Conservation (phyloP, 2,329 filamentous ascomycete genomes). For the Capronia coronata region DNA sequence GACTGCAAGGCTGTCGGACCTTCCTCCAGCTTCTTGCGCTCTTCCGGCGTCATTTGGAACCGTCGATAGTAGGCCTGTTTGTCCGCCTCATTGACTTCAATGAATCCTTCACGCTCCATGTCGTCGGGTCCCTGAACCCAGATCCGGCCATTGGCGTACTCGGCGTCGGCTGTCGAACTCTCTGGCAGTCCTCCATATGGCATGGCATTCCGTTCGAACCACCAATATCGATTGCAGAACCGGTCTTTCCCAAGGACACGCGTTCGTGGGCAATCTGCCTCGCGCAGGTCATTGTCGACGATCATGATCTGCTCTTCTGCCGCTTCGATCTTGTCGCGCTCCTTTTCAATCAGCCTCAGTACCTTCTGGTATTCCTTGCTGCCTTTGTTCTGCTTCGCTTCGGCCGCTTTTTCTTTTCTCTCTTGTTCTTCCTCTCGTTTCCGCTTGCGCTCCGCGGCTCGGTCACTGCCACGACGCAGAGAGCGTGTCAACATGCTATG, state of each 20-base stretch:
- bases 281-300: slow-evolving; percentile 85
- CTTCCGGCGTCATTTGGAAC: slow-evolving; percentile 74
- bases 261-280: slow-evolving; percentile 87
- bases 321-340: slow-evolving; percentile 69
- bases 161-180: slow-evolving; percentile 79
- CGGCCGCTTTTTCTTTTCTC: slow-evolving; percentile 60
- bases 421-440: slow-evolving; percentile 70
- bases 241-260: slow-evolving; percentile 86
- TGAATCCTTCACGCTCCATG: slow-evolving; percentile 77
- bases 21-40: slow-evolving; percentile 82
- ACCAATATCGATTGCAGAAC: slow-evolving; percentile 98
- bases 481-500: slow-evolving; percentile 50
- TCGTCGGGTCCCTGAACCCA: slow-evolving; percentile 96
- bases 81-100: slow-evolving; percentile 65
- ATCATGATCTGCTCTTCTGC: slow-evolving; percentile 79
- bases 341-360: slow-evolving; percentile 80
- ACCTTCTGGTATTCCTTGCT: slow-evolving; percentile 85
- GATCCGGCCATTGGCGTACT: slow-evolving; percentile 87
- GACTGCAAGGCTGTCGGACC: slow-evolving; percentile 69
- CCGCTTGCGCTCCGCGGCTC: slow-evolving; percentile 64
- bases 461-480: slow-evolving; percentile 58
- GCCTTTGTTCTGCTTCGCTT: slow-evolving; percentile 65
- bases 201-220: slow-evolving; percentile 99
- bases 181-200: slow-evolving; percentile 81
- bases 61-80: slow-evolving; percentile 68